Conservation (phyloP, 2,329 filamentous ascomycete genomes). For the Phialophora tarda region DNA sequence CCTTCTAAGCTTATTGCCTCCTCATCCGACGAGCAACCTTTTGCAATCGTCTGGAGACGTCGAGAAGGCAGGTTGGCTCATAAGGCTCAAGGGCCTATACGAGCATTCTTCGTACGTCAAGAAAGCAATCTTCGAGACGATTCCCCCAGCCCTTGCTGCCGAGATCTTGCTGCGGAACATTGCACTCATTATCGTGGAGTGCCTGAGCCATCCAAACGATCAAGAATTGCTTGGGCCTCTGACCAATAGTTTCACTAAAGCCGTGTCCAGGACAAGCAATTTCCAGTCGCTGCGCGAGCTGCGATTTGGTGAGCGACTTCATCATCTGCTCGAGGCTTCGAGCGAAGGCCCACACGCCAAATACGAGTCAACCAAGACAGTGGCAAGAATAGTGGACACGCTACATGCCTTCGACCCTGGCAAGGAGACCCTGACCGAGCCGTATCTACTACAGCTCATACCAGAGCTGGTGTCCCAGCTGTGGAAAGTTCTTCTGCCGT, state of each 20-base stretch:
- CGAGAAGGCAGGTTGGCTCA: constrained; percentile 21
- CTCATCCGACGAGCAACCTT: constrained; percentile 16
- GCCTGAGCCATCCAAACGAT: constrained; percentile 15
- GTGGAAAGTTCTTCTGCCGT: constrained; percentile 82
- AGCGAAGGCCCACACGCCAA: background rate
- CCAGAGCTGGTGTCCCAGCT: constrained; percentile 71
- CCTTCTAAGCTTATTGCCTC: constrained; percentile 40
- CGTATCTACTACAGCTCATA: constrained; percentile 65
- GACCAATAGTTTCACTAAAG: constrained; percentile 23
- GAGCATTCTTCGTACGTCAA: constrained; percentile 27
- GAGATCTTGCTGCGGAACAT: constrained; percentile 30
- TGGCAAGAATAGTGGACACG: constrained; percentile 30
- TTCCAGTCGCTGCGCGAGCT: constrained; percentile 23
- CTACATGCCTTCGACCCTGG: constrained; percentile 40
- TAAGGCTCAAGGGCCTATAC: constrained; percentile 23
- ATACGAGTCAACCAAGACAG: constrained; percentile 27
- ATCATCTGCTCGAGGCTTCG: constrained; percentile 7
- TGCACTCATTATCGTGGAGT: constrained; percentile 27
- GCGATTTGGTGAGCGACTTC: constrained; percentile 21
- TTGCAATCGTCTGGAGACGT: constrained; percentile 3
- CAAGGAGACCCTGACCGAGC: constrained; percentile 30
- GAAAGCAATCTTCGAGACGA: constrained; percentile 15
- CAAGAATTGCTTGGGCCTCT: constrained; percentile 18
- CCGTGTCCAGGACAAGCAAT: constrained; percentile 21
- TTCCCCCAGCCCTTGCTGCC: constrained; percentile 19